A percentile compares a stretch with the other conserved stretches of the same genome.
Evolutionary conservation across 2,329 filamentous ascomycete genomes (phyloP).

Genomic region (Niveomyces coronatus): DNA sequence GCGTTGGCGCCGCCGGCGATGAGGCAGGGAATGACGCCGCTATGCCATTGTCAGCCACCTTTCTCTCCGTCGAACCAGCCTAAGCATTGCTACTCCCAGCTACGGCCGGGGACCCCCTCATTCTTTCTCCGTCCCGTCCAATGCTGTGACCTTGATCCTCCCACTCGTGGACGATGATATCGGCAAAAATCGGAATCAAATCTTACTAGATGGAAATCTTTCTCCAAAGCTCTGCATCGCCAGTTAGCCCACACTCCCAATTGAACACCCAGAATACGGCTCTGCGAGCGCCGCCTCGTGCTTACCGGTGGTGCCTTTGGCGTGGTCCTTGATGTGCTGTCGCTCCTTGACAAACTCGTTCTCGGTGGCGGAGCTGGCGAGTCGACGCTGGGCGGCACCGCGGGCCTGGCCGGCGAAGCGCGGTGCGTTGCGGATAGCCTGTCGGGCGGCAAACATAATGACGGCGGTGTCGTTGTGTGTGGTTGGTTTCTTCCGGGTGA

Average conservation of each 20-base stretch:
- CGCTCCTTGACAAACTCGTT: conserved; percentile 94
- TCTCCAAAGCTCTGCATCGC: conserved; percentile 70
- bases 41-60: conserved; percentile 29
- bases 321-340: conserved; percentile 82
- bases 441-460: conserved; percentile 56
- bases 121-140: too few relatives aligned
- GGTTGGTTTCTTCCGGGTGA: too few relatives aligned
- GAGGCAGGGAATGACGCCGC: conserved; percentile 64
- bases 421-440: conserved; percentile 50
- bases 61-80: not conserved
- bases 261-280: conserved; percentile 11
- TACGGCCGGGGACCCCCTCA: too few relatives aligned
- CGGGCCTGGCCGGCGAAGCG: conserved; percentile 52
- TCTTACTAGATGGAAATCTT: conserved; percentile 96
- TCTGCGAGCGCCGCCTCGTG: conserved; percentile 15
- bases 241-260: conserved; percentile 22
- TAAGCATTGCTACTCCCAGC: not conserved
- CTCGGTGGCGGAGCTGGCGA: conserved; percentile 64
- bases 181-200: too few relatives aligned
- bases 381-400: conserved; percentile 55
- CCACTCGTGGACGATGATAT: too few relatives aligned
- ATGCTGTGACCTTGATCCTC: not conserved
- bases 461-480: too few relatives aligned
- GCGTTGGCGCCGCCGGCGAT: conserved; percentile 69
- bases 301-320: conserved; percentile 72